Conservation (phyloP, 1,284 basidiomycete species). For the Cutaneotrichosporon curvatum region DNA sequence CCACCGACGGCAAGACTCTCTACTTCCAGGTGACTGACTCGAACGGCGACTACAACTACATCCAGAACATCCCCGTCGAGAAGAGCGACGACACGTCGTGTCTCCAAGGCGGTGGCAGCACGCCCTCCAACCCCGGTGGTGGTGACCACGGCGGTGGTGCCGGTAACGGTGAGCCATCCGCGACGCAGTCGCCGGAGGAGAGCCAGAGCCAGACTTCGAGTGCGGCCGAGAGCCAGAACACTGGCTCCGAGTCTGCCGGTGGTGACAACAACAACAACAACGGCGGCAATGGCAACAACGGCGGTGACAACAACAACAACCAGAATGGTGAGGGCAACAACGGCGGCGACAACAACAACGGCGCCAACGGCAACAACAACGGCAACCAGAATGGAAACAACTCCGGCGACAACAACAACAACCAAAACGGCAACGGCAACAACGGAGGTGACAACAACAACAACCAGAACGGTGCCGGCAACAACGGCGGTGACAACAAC, state of each 20-base stretch:
- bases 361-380: not conserved
- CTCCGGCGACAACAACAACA: not conserved
- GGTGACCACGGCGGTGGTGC: not conserved
- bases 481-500: too few relatives aligned
- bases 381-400: not conserved
- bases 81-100: slow-evolving; percentile 27
- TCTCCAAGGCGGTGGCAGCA: slow-evolving; percentile 6
- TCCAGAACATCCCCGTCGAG: slow-evolving; percentile 37
- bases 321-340: not conserved
- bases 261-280: too few relatives aligned
- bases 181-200: not conserved
- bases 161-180: not conserved
- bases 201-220: not conserved
- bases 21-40: slow-evolving; percentile 41
- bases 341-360: not conserved
- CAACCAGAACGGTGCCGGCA: not conserved
- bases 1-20: slow-evolving; percentile 24
- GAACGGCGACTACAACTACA: slow-evolving; percentile 30
- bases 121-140: not conserved
- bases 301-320: too few relatives aligned
- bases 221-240: too few relatives aligned
- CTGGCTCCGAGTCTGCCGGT: too few relatives aligned
- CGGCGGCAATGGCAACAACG: too few relatives aligned
- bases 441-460: not conserved
- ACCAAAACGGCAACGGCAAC: not conserved